Percentiles rank a stretch among this genome's conserved stretches.
Evolutionary conservation across 2,329 filamentous ascomycete genomes (phyloP).

Genomic region (Clonostachys byssicola): DNA sequence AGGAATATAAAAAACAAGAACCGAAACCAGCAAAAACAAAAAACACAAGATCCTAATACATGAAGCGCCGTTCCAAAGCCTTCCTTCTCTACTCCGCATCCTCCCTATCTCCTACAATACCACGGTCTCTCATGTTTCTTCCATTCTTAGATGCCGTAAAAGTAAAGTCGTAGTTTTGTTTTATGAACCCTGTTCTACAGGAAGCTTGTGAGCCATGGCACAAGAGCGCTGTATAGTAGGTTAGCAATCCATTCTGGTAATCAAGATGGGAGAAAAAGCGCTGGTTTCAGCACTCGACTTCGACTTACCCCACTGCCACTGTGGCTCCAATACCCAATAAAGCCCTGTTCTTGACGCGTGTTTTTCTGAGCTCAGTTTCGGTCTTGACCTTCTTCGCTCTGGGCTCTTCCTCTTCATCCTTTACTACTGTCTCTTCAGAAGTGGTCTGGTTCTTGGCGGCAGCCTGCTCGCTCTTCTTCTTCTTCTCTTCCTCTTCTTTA

Average conservation of each 20-base stretch:
- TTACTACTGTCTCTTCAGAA: constrained; percentile 19
- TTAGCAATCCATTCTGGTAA: background rate
- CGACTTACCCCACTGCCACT: constrained; percentile 82
- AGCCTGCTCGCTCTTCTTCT: constrained; percentile 67
- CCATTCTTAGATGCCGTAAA: no score
- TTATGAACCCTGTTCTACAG: constrained; percentile 1
- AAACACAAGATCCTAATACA: background rate
- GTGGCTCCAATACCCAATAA: constrained; percentile 83
- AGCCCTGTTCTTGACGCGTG: constrained; percentile 81
- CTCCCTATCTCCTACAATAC: background rate
- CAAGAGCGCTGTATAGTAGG: constrained; percentile 1
- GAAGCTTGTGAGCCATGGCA: constrained; percentile 7
- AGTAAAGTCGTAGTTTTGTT: background rate
- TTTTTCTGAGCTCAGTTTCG: constrained; percentile 76
- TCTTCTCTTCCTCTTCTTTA: constrained; percentile 35
- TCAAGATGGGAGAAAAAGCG: background rate
- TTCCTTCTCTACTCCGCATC: background rate
- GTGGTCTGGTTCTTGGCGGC: constrained; percentile 52
- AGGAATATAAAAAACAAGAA: background rate
- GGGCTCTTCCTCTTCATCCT: constrained; percentile 34
- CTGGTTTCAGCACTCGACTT: background rate
- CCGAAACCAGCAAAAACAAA: background rate
- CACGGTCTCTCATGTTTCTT: background rate
- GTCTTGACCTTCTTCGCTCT: constrained; percentile 75
- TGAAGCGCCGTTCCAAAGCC: constrained; percentile 1